These are phyloP conservation scores for Candida jianshihensis DNA, from an alignment of 805 yeast species.

Conservation along the genomic window DNA sequence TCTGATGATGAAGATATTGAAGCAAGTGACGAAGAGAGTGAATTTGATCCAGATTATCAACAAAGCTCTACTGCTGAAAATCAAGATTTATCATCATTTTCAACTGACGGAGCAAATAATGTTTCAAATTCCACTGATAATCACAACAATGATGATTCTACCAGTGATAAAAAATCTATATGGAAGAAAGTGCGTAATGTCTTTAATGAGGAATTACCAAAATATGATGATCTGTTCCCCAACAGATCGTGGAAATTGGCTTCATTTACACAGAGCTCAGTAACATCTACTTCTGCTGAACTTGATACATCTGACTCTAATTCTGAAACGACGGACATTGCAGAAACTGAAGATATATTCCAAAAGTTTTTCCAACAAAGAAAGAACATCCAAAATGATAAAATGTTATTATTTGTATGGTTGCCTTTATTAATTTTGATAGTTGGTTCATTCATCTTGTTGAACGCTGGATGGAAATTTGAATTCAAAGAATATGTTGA, in stretches of 20 bases:
- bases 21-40: constrained; percentile 22
- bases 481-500: constrained; percentile 29
- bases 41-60: constrained; percentile 16
- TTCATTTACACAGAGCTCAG: constrained; percentile 12
- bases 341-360: constrained; percentile 26
- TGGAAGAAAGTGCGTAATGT: constrained; percentile 32
- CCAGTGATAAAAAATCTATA: constrained; percentile 20
- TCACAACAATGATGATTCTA: too few species aligned
- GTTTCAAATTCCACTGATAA: too few species aligned
- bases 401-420: constrained; percentile 87
- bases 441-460: constrained; percentile 37
- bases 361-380: constrained; percentile 35
- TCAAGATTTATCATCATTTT: too few species aligned
- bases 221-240: constrained; percentile 73
- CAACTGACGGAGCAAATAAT: too few species aligned
- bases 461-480: constrained; percentile 28
- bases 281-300: constrained; percentile 3
- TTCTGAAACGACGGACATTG: constrained; percentile 2
- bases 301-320: constrained; percentile 6
- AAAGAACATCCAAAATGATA: constrained; percentile 56
- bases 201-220: constrained; percentile 48
- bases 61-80: too few species aligned
- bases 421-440: constrained; percentile 63
- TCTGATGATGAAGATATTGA: constrained; percentile 9
- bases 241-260: constrained; percentile 11